phyloP scores from a whole-genome alignment of 345 rosid genomes.

The Brassica cretica region DNA sequence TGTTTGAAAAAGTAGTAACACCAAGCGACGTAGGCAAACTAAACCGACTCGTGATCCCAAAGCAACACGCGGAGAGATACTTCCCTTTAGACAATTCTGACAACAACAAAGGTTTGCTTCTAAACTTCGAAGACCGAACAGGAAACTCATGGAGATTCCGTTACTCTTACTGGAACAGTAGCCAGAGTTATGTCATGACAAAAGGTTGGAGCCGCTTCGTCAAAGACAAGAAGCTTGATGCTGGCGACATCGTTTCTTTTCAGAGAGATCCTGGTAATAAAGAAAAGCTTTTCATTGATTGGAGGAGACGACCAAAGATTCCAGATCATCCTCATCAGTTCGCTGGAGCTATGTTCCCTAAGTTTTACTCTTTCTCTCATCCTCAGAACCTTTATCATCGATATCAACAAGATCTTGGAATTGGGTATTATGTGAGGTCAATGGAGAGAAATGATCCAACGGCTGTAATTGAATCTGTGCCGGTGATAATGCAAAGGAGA shows the following conservation, averaged over 20 bases:
- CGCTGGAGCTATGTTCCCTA: constrained; percentile 53
- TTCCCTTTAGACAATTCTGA: constrained; percentile 56
- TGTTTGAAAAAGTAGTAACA: constrained; percentile 86
- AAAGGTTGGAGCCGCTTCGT: constrained; percentile 98
- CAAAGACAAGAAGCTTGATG: constrained; percentile 94
- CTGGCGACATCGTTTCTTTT: constrained; percentile 89
- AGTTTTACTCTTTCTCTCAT: constrained; percentile 55
- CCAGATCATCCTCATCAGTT: constrained; percentile 45
- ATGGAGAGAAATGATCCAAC: constrained; percentile 22
- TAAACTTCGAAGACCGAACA: constrained; percentile 79
- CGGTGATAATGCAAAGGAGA: constrained; percentile 33
- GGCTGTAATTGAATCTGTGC: constrained; percentile 41
- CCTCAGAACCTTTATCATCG: constrained; percentile 38
- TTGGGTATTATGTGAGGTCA: constrained; percentile 32
- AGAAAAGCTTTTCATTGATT: constrained; percentile 69
- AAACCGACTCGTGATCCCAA: constrained; percentile 76
- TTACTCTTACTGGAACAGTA: constrained; percentile 96
- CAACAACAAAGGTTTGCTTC: constrained; percentile 69
- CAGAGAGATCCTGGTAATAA: constrained; percentile 64
- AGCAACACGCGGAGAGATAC: constrained; percentile 81
- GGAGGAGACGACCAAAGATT: constrained; percentile 72
- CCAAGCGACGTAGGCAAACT: constrained; percentile 90
- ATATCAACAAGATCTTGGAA: constrained; percentile 41
- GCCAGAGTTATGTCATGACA: constrained; percentile 97
- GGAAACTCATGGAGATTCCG: constrained; percentile 87